Conservation (phyloP, 257 asterid genomes). For the Solanum pinnatisectum region DNA sequence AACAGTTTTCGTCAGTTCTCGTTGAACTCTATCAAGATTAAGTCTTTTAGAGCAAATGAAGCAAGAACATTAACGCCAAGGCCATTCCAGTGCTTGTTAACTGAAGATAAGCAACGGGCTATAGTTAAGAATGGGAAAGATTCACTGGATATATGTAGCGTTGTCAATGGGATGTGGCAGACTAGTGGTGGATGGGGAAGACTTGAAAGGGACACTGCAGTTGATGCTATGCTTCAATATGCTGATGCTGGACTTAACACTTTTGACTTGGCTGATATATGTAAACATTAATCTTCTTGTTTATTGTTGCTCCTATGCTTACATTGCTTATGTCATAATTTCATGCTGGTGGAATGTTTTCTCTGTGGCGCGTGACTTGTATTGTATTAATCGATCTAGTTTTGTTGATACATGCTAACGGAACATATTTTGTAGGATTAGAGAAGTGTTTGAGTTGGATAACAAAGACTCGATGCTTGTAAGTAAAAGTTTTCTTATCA, state of each 20-base stretch:
- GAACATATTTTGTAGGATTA: neutral
- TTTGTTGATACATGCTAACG: neutral
- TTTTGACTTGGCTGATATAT: conserved; percentile 76
- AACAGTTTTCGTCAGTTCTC: conserved; percentile 20
- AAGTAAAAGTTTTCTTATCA: neutral
- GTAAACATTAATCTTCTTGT: conserved; percentile 16
- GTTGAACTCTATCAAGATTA: conserved; percentile 17
- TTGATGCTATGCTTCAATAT: conserved; percentile 62
- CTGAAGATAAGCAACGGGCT: conserved; percentile 35
- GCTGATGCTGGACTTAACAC: conserved; percentile 69
- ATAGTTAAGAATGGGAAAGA: conserved; percentile 67
- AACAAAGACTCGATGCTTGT: neutral
- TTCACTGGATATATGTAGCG: conserved; percentile 66
- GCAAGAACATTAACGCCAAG: conserved; percentile 20
- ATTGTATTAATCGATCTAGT: neutral
- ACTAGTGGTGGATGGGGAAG: conserved; percentile 83
- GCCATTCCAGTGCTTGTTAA: conserved; percentile 35
- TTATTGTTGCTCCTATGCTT: neutral
- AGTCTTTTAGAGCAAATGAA: conserved; percentile 10
- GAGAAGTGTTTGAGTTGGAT: neutral
- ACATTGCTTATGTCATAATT: neutral
- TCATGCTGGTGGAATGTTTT: neutral
- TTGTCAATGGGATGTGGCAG: conserved; percentile 81
- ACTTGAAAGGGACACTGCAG: conserved; percentile 48
- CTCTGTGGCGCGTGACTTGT: neutral